Base-by-base conservation (phyloP, 2,329 filamentous ascomycete genomes). In the Aspergillus hiratsukae region DNA sequence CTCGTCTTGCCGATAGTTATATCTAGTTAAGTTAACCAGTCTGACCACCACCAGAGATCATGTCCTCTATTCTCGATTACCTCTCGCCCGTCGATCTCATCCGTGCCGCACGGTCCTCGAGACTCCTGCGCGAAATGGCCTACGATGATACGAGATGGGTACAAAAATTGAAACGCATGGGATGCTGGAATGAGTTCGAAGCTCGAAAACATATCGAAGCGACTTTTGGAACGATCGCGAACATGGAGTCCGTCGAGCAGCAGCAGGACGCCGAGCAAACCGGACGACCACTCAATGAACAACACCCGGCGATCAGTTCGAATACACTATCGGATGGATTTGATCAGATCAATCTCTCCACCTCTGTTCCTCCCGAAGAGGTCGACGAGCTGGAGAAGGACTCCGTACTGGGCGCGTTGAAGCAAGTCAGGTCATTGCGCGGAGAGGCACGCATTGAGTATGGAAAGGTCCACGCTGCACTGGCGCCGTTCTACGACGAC, bases 101-200 rank as follows among this genome's bases (percentile, higher is more conserved):
- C 71, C 85, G 86, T 64, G 93, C 91, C 70, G 93, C 94, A 48
- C 87, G 88, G 61, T 87, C 89, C 25, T 96, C 91, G 57, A 88
- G 85, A 69, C 89, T 90, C 58, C 85, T 97, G 82, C 88, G 89
- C 70, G 94, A 99, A 76, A 99, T 99, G 92, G 92, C 97, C 3
- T 99, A 97, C 75, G 94, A 99, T 72, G 94, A 99, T 73, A 90
- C 91, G 51, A 84, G 93, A 77, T 99, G 94, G 94, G 89, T 97
- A 41, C 86, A 90, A 61, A 84, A 90, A 61, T 76, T 99, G 54
- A 89, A 89, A 70, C 86, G 83, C 57, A 96, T 99, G 86, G 90
- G 88, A 1, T 88, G 89, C 63, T 99, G 94, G 94, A 88, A 96
- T 68, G 94, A 99, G 70, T 74, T 79, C 3, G 93, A 96, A 70